Base-by-base conservation (phyloP, 129 eudicot species). In the Flaveria ramosissima region DNA sequence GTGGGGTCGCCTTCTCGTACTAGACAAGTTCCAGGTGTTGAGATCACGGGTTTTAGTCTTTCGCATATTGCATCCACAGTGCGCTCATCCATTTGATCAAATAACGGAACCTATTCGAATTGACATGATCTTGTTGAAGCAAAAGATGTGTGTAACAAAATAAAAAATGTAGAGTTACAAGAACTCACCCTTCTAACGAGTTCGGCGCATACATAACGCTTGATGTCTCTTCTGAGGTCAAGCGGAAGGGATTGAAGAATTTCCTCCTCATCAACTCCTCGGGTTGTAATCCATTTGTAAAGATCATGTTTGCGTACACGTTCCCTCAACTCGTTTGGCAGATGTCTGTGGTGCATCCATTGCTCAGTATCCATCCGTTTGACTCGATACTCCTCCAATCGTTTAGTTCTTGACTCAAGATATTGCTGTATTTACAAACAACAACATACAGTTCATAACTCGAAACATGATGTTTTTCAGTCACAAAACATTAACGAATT, bases 281-380 rank as follows among this genome's bases (percentile, higher is more conserved):
- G 84, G n/a, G 97, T 89, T 30, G 93, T 79, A 7, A 92, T 77
- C 97, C 97, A 92, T 84, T 78, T 89, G 68, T 87, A 89, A 15
- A 77, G 85, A 81, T 87, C 92, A 70, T 87, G 88, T 64, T 77
- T 78, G 6, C 97, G 85, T 13, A 92, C 89, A 19, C 91, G 81
- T 61, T 87, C 81, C 86, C 80, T 89, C 45, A 92, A 23, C 3
- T 87, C 96, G 13, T 78, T 77, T 13, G 97, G 97, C 30, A 89
- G 73, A 39, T 89, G 96, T 11, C 97, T 72, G 41, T 92, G 97
- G 74, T 74, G 91, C 97, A 92, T 92, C 97, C 97, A 92, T 72
- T 89, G 87, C 69, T 92, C 97, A 0, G 96, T 85, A 71, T 92
- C 96, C 64, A 81, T 85, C 67, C 93, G 80, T 80, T 79, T 87